Evolutionary conservation across 805 yeast species (phyloP), one percentile per base, ranked within the genome.

Genomic region (Sugiyamaella lignohabitans): DNA sequence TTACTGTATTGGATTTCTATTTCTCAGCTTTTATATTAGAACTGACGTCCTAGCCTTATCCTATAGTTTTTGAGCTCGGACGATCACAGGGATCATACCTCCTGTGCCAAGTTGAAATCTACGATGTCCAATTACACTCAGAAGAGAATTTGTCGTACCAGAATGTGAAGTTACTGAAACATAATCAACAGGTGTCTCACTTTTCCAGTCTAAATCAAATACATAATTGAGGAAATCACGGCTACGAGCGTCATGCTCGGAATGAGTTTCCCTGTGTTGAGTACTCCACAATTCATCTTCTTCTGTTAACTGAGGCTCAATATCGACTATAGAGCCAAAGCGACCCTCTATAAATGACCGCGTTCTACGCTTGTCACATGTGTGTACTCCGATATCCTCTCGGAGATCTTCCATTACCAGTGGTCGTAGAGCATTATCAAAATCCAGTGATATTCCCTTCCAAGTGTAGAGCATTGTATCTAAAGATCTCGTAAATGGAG

Each of bases 31-130:
- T n/a, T n/a, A n/a, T n/a, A n/a, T n/a, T n/a, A n/a, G n/a, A n/a
- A n/a, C n/a, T n/a, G n/a, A n/a, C n/a, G n/a, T n/a, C n/a, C n/a
- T n/a, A n/a, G n/a, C n/a, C n/a, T n/a, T n/a, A n/a, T n/a, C n/a
- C n/a, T n/a, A n/a, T n/a, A n/a, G n/a, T n/a, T n/a, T 27, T 27
- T 27, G 11, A 8, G 50, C 78, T 54, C 71, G 71, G 3, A 75
- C 75, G 43, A 75, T 64, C 10, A 75, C 71, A 1, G 80, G 80
- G 34, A 75, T 69, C 71, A 75, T 71, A 10, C 76, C 79, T 4
- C 80, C 80, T 1, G 80, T 74, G 3, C 71, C 70, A 22, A 75
- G 66, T 2, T 72, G 64, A 53, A 75, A 75, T 17, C 63, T 58
- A 40, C 78, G 60, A 56, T 75, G 80, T 35, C 67, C 67, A 45